Percentiles rank a stretch among this genome's conserved stretches.
These are phyloP conservation scores for Durotheca rogersii DNA, from an alignment of 495 filamentous ascomycete genomes.

Conservation along the genomic window DNA sequence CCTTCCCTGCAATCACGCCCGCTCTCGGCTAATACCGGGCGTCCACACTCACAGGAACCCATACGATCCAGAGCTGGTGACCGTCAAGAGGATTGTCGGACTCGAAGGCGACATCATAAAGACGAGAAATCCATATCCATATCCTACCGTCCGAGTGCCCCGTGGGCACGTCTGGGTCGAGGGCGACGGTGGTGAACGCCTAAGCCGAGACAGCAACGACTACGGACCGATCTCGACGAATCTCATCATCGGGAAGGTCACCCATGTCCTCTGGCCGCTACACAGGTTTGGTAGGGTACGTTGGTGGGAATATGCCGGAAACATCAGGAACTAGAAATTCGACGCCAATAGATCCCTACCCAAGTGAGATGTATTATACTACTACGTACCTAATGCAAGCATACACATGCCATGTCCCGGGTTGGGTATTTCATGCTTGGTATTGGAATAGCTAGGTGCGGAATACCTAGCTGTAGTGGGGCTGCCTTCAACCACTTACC, in stretches of 20 bases:
- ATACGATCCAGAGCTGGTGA: slow-evolving; percentile 55
- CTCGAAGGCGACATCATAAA: slow-evolving; percentile 67
- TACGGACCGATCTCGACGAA: slow-evolving; percentile 67
- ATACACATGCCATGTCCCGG: no score
- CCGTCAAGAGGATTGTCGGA: slow-evolving; percentile 69
- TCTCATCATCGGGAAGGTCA: slow-evolving; percentile 63
- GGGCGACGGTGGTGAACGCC: slow-evolving; percentile 61
- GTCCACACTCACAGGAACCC: slow-evolving; percentile 55
- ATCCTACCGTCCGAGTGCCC: slow-evolving; percentile 58
- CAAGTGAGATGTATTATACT: not conserved
- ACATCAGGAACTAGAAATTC: slow-evolving; percentile 15
- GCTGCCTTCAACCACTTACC: no score
- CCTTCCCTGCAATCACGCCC: no score
- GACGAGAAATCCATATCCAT: slow-evolving; percentile 62
- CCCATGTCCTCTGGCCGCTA: slow-evolving; percentile 63
- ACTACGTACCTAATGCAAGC: not conserved
- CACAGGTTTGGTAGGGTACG: slow-evolving; percentile 49
- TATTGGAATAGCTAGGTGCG: no score
- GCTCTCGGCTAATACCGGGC: slow-evolving; percentile 7
- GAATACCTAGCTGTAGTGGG: no score
- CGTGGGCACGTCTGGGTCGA: slow-evolving; percentile 78
- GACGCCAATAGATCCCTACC: not conserved
- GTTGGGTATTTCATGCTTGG: no score
- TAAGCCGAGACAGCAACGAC: slow-evolving; percentile 69
- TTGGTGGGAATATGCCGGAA: slow-evolving; percentile 50